A percentile compares a stretch with the other conserved stretches of the same genome.
These are phyloP conservation scores for Apiosordaria backusii DNA, from an alignment of 495 filamentous ascomycete genomes.

Conservation along the genomic window DNA sequence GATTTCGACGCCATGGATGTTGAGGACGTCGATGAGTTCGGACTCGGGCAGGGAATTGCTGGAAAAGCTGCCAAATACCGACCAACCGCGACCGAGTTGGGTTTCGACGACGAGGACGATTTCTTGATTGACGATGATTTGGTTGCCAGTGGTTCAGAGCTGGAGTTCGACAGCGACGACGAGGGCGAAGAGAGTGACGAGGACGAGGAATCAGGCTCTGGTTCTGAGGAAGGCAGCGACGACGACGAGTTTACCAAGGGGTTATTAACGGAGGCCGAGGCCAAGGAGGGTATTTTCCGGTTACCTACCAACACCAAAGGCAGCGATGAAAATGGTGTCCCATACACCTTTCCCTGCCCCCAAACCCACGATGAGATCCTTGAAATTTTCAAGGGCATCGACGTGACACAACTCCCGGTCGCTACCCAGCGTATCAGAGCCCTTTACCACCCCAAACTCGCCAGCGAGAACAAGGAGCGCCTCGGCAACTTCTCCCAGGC, in stretches of 20 bases:
- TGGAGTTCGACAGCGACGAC: slow-evolving; percentile 55
- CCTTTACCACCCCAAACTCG: slow-evolving; percentile 83
- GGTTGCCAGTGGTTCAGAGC: slow-evolving; percentile 62
- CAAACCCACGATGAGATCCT: slow-evolving; percentile 71
- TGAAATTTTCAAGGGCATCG: slow-evolving; percentile 54
- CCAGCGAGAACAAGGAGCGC: slow-evolving; percentile 76
- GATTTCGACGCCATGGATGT: slow-evolving; percentile 31
- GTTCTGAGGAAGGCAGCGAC: slow-evolving; percentile 37
- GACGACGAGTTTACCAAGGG: slow-evolving; percentile 69
- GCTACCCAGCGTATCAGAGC: slow-evolving; percentile 87
- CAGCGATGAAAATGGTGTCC: slow-evolving; percentile 52
- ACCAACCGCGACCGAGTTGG: slow-evolving; percentile 46
- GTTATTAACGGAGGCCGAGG: slow-evolving; percentile 53
- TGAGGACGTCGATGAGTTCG: slow-evolving; percentile 52
- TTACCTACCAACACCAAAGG: slow-evolving; percentile 25
- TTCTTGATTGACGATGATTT: slow-evolving; percentile 87
- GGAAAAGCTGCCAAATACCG: slow-evolving; percentile 30
- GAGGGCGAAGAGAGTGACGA: slow-evolving; percentile 54
- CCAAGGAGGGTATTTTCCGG: slow-evolving; percentile 43
- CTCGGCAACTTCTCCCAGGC: slow-evolving; percentile 68
- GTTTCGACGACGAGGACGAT: slow-evolving; percentile 87
- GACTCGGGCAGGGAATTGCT: slow-evolving; percentile 50
- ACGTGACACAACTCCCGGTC: slow-evolving; percentile 62
- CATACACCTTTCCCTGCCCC: slow-evolving; percentile 83
- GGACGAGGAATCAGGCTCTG: slow-evolving; percentile 29